Evolutionary conservation across 768 basidiomycete species (phyloP), one percentile per base, ranked within the genome.

Genomic region (Trametopsis cervina): DNA sequence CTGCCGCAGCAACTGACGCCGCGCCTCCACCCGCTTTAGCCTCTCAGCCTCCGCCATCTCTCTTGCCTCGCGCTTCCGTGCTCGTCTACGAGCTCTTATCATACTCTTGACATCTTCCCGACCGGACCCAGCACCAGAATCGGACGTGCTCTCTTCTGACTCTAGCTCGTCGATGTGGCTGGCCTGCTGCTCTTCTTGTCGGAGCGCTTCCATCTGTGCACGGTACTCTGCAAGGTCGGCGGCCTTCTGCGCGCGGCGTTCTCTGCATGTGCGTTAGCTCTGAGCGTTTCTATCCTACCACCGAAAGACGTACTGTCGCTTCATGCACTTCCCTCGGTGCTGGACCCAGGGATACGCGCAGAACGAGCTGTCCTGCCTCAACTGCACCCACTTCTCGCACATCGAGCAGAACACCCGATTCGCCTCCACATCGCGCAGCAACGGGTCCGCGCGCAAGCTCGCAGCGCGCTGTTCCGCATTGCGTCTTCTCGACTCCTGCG

Each of bases 311-410:
- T 62, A 88, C 85, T 79, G 73, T 58, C 84, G 66, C n/a, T 78
- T 75, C 39, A 85, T 61, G 67, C 87, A 89, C 63, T 87, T 89
- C 21, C 72, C 76, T 17, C 83, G 76, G 63, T 89, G 87, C 65
- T 85, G 83, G 49, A 80, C 60, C 87, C 86, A 89, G 33, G 87
- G 86, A 60, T 88, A 86, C 44, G 86, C 83, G 54, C 86, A 89
- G 61, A 83, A 89, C 9, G 78, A 77, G 51, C 78, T 80, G 55
- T 89, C 86, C 60, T 87, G 85, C 36, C 87, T 64, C 17, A 89
- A 71, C 63, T 89, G 87, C 1, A 89, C 85, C 87, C 87, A 89
- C 63, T 89, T 88, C 57, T 76, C 71, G 60, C 88, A 90, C 1
- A 89, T 63, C 2, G 72, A 69, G 59, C 87, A 90, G 55, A 88